Evolutionary conservation across 2,329 filamentous ascomycete species (phyloP), one percentile per base, ranked within the genome.

Genomic region (Chaetomiaceae sp.): DNA sequence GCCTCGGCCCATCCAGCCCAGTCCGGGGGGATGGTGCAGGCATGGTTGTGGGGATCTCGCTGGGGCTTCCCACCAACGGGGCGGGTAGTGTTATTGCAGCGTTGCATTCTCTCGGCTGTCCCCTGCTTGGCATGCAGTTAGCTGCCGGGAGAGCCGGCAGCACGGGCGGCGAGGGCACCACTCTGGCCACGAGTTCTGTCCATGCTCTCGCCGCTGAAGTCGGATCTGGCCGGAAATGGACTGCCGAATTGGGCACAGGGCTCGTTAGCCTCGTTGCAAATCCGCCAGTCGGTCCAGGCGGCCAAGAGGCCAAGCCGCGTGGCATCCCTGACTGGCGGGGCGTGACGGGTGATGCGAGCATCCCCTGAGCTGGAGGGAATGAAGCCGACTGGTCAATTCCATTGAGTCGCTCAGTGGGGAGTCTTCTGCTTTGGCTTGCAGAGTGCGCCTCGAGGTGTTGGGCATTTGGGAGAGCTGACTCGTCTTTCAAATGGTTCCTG

Each of bases 1-100:
- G n/a, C n/a, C n/a, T n/a, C 22, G 14, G 29, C 17, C 31, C 29
- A 23, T 34, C 14, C 17, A n/a, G n/a, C n/a, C n/a, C n/a, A n/a
- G n/a, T n/a, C n/a, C n/a, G n/a, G n/a, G n/a, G n/a, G n/a, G n/a
- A n/a, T n/a, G n/a, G n/a, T n/a, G n/a, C n/a, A n/a, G n/a, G n/a
- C n/a, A n/a, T n/a, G n/a, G n/a, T n/a, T n/a, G n/a, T n/a, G n/a
- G n/a, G n/a, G n/a, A n/a, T n/a, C n/a, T n/a, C n/a, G n/a, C n/a
- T n/a, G n/a, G n/a, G n/a, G n/a, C n/a, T 29, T 17, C 9, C 23
- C 22, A 33, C 27, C 33, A 22, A 38, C 45, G 12, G 9, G 19
- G 17, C 20, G 33, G 49, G 34, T 20, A 22, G 27, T 42, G 23
- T 40, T 25, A 53, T 47, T 53, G 36, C 51, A 53, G 51, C 20